phyloP scores from a whole-genome alignment of 148 eudicot genomes.

The Vaccinium myrtillus region DNA sequence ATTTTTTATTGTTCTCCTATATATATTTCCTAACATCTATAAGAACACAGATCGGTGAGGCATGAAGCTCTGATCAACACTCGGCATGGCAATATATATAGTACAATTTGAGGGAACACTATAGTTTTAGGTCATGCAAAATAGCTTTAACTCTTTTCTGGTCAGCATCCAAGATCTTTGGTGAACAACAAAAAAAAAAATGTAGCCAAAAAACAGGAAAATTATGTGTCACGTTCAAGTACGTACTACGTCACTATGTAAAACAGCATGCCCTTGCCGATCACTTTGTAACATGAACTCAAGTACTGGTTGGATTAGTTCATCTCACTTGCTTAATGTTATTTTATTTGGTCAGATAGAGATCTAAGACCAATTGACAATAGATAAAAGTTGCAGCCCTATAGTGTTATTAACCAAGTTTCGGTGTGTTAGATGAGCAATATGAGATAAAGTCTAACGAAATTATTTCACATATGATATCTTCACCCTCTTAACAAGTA shows the following conservation, averaged over 20 bases:
- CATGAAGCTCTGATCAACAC: neutral
- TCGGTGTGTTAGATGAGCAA: too few relatives aligned
- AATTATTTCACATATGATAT: too few relatives aligned
- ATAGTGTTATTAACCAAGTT: too few relatives aligned
- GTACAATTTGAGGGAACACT: neutral
- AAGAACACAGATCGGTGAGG: neutral
- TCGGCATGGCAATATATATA: neutral
- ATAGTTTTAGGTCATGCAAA: neutral
- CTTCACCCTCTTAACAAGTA: too few relatives aligned
- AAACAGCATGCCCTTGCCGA: neutral
- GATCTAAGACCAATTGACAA: too few relatives aligned
- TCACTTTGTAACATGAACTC: neutral
- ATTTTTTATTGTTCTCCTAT: neutral
- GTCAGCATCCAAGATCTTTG: neutral
- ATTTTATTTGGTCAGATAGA: neutral
- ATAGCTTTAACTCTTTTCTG: neutral
- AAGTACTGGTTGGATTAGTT: neutral
- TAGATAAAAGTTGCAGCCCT: too few relatives aligned
- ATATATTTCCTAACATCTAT: too few relatives aligned
- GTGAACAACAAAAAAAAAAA: too few relatives aligned
- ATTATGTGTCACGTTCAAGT: neutral
- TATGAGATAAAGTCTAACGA: too few relatives aligned
- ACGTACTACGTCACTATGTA: neutral
- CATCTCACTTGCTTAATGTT: neutral
- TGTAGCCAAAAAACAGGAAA: neutral